Conservation (phyloP, 257 asterid genomes). For the Solanum chiquidenum region DNA sequence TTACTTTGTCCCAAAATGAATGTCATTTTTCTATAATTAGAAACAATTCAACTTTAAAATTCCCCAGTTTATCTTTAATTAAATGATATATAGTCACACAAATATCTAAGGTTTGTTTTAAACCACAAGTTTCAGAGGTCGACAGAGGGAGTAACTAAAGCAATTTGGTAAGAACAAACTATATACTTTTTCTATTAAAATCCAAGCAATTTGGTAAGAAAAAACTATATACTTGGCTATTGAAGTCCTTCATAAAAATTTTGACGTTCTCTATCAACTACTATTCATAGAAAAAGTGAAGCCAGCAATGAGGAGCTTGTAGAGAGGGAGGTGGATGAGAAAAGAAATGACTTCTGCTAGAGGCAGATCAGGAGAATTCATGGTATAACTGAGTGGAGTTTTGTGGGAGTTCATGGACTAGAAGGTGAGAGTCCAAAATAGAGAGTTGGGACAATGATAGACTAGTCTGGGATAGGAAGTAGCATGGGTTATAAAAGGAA, state of each 20-base stretch:
- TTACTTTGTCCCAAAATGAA: not conserved
- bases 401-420: not conserved
- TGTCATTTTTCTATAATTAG: not conserved
- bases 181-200: not conserved
- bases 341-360: not conserved
- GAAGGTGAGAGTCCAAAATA: not conserved
- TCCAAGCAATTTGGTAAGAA: not conserved
- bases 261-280: not conserved
- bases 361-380: not conserved
- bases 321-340: not conserved
- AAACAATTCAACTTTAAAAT: not conserved
- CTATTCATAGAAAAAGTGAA: not conserved
- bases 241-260: not conserved
- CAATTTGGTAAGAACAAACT: not conserved
- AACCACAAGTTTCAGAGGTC: not conserved
- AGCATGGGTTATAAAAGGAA: not conserved
- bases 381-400: not conserved
- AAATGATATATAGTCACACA: not conserved
- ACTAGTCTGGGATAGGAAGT: not conserved
- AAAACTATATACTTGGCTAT: not conserved
- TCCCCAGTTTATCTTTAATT: not conserved
- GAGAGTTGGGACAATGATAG: not conserved
- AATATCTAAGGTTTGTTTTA: not conserved
- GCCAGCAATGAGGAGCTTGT: not conserved
- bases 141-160: not conserved